Percentiles rank a stretch among this genome's conserved stretches.
Evolutionary conservation across 2,329 filamentous ascomycete genomes (phyloP).

Genomic region (Colletotrichum limetticola): DNA sequence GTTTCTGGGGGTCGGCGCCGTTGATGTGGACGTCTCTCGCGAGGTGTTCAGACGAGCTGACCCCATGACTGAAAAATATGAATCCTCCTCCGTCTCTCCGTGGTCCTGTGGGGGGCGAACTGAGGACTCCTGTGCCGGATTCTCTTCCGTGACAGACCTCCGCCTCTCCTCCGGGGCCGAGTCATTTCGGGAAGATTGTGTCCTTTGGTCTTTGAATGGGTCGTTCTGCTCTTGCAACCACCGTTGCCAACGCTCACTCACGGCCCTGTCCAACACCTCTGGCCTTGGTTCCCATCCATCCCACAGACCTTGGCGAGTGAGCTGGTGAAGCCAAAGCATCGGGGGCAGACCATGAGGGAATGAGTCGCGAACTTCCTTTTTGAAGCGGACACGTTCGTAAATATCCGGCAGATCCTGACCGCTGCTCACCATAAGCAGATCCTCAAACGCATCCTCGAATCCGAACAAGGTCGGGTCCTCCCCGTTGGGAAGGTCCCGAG

Average conservation of each 20-base stretch:
- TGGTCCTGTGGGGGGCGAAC: background rate
- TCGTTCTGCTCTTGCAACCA: slow-evolving; percentile 33
- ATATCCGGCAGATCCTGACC: slow-evolving; percentile 55
- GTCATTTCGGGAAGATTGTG: background rate
- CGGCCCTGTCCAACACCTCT: slow-evolving; percentile 25
- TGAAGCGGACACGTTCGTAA: slow-evolving; percentile 46
- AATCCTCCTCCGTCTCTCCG: slow-evolving; percentile 29
- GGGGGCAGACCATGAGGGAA: slow-evolving; percentile 53
- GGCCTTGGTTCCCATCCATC: slow-evolving; percentile 35
- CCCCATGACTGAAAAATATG: slow-evolving; percentile 28
- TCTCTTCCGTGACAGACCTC: background rate
- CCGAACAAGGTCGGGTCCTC: slow-evolving; percentile 55
- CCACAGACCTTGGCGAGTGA: slow-evolving; percentile 36
- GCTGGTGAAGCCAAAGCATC: slow-evolving; percentile 51
- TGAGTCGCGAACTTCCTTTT: slow-evolving; percentile 49
- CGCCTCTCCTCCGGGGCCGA: background rate
- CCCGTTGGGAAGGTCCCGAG: slow-evolving; percentile 53
- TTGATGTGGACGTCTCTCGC: slow-evolving; percentile 3
- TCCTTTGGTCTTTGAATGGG: slow-evolving; percentile 19
- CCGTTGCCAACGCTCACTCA: slow-evolving; percentile 34
- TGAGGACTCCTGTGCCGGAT: background rate
- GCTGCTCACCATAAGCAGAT: slow-evolving; percentile 61
- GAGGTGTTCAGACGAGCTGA: slow-evolving; percentile 22
- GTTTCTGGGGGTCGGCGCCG: background rate
- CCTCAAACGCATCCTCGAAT: slow-evolving; percentile 68